Evolutionary conservation across 495 filamentous ascomycete genomes (phyloP), one percentile per base, ranked within the genome.

Genomic region (Xylaria sp.): DNA sequence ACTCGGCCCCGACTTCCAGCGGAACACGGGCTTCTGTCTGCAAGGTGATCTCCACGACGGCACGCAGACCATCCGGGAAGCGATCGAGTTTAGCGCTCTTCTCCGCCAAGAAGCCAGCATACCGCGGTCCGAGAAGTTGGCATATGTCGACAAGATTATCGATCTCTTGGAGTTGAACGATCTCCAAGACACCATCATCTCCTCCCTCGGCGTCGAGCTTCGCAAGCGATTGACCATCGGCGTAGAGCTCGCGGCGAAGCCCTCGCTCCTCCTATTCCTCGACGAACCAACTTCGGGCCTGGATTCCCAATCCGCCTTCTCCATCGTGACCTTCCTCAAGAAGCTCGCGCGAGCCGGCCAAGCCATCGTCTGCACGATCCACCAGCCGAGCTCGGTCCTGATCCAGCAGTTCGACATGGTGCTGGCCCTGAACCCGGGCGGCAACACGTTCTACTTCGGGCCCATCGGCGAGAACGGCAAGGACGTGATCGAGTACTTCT

Each of bases 201-300:
- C 91, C 73, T 89, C 93, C 19, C 88, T 93, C 0, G 93, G 93
- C 15, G 84, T 88, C 0, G 86, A 88, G 72, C 76, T 89, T 72
- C 80, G 82, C 80, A 82, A 93, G 86, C 68, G 92, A 31, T 72
- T 97, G 3, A 97, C 95, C 2, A 97, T 98, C 68, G 95, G 92
- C 67, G 95, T 98, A 6, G 95, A 98, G 77, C 82, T 98, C 1
- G 95, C 93, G 3, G 93, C 95, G 6, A 94, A 94, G 76, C 95
- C 95, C 0, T 90, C 88, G 29, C 84, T 95, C 0, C 82, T 97
- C 33, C 85, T 96, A 8, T 96, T 96, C 86, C 83, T 96, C 26
- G 93, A 96, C 73, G 92, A 95, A 74, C 92, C 92, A 0, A 93
- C 91, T 6, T 90, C 89, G 62, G 95, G 95, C 65, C 87, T 98